Evolutionary conservation across 306 rosid genomes (phyloP).

Genomic region (Chamaecrista fasciculata): DNA sequence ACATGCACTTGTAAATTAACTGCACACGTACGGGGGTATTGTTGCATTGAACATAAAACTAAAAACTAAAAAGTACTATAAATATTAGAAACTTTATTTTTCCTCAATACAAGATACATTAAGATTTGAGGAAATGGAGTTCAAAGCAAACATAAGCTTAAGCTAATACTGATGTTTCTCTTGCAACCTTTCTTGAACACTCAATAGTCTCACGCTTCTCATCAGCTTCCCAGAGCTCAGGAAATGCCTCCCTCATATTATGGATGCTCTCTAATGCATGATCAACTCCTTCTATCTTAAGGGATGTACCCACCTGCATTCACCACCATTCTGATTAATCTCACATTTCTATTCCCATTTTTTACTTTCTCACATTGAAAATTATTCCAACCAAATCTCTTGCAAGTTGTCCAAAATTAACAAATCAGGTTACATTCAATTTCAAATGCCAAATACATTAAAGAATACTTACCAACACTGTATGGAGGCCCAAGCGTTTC

Average conservation of each 20-base stretch:
- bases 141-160: too few relatives aligned
- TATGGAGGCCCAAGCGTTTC: conserved; percentile 62
- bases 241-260: conserved; percentile 78
- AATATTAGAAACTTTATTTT: not conserved
- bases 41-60: not conserved
- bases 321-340: not conserved
- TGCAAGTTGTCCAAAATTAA: not conserved
- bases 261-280: conserved; percentile 89
- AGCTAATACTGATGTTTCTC: conserved; percentile 68
- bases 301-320: conserved; percentile 66
- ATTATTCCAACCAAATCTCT: not conserved
- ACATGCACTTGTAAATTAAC: not conserved
- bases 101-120: conserved; percentile 19
- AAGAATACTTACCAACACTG: conserved; percentile 56
- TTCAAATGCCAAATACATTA: not conserved
- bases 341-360: not conserved
- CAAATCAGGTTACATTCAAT: not conserved
- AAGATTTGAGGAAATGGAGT: not conserved
- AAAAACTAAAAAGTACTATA: not conserved
- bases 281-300: conserved; percentile 51
- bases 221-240: conserved; percentile 74
- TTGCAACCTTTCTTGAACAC: conserved; percentile 48
- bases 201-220: conserved; percentile 39
- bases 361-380: not conserved
- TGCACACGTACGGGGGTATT: not conserved